phyloP scores from a whole-genome alignment of 2,329 filamentous ascomycete genomes.

The Nectriaceae sp. region DNA sequence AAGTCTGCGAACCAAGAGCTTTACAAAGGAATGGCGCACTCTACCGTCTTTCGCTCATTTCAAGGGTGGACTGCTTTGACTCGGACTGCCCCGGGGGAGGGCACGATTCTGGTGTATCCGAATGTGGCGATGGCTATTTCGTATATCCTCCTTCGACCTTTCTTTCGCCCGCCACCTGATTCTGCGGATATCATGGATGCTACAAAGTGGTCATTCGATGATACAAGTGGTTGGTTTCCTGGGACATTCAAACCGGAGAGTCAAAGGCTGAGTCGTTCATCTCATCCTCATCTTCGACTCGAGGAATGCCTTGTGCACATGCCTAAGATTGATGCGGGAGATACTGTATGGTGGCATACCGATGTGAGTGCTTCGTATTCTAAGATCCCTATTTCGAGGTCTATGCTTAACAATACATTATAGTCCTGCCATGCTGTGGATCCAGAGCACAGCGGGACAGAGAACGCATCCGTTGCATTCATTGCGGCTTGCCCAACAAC shows the following conservation, averaged over 20 bases:
- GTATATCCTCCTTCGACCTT: conserved; percentile 44
- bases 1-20: conserved; percentile 35
- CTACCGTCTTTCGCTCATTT: conserved; percentile 39
- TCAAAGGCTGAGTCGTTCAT: conserved; percentile 19
- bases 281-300: conserved; percentile 41
- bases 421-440: conserved; percentile 43
- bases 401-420: background rate
- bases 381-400: background rate
- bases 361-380: conserved; percentile 31
- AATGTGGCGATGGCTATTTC: conserved; percentile 37
- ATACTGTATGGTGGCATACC: conserved; percentile 42
- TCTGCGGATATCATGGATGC: conserved; percentile 36
- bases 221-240: conserved; percentile 36
- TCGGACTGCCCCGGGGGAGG: conserved; percentile 33
- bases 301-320: conserved; percentile 39
- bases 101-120: conserved; percentile 42
- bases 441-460: conserved; percentile 35
- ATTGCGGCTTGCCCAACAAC: conserved; percentile 40
- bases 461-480: conserved; percentile 37
- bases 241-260: conserved; percentile 34
- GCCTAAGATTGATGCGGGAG: conserved; percentile 24
- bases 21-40: conserved; percentile 39
- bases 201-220: conserved; percentile 38
- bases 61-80: conserved; percentile 47
- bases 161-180: conserved; percentile 38